A percentile compares a stretch with the other conserved stretches of the same genome.
Conservation (phyloP, 257 asterid genomes). For the Misopates orontium region DNA sequence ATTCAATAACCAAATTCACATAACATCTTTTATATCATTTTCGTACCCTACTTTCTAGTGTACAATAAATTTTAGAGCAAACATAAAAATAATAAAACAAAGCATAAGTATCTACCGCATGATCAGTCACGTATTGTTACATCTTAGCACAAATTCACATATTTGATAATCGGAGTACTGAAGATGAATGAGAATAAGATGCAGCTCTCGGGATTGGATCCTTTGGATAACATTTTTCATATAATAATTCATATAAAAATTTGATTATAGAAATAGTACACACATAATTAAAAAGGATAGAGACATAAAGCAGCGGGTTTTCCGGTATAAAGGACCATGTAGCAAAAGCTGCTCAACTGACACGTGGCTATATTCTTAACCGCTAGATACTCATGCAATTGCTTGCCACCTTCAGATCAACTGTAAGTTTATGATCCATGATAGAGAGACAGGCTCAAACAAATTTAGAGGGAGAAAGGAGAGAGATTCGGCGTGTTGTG, state of each 20-base stretch:
- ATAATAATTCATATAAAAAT: slow-evolving; percentile 9
- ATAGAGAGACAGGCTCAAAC: not conserved
- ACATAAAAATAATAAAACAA: too few species aligned
- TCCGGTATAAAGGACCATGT: slow-evolving; percentile 61
- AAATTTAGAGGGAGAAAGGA: not conserved
- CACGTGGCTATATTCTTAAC: slow-evolving; percentile 40
- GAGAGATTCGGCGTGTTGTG: slow-evolving; percentile 19
- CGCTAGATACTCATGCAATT: slow-evolving; percentile 39
- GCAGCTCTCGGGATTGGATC: slow-evolving; percentile 18
- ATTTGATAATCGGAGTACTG: too few species aligned
- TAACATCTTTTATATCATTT: too few species aligned
- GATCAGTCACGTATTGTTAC: too few species aligned
- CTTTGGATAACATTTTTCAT: slow-evolving; percentile 29
- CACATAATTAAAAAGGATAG: slow-evolving; percentile 29
- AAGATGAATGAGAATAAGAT: not conserved
- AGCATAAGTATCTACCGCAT: too few species aligned
- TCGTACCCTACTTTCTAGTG: too few species aligned
- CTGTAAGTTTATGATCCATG: slow-evolving; percentile 12
- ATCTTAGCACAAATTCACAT: too few species aligned
- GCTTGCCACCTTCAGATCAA: slow-evolving; percentile 37
- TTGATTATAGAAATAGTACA: slow-evolving; percentile 19
- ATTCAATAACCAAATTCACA: too few species aligned
- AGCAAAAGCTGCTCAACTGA: slow-evolving; percentile 42
- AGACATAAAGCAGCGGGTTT: slow-evolving; percentile 84
- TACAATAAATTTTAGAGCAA: too few species aligned